Base-by-base conservation (phyloP, 257 asterid species). In the Leonotis leonurus region DNA sequence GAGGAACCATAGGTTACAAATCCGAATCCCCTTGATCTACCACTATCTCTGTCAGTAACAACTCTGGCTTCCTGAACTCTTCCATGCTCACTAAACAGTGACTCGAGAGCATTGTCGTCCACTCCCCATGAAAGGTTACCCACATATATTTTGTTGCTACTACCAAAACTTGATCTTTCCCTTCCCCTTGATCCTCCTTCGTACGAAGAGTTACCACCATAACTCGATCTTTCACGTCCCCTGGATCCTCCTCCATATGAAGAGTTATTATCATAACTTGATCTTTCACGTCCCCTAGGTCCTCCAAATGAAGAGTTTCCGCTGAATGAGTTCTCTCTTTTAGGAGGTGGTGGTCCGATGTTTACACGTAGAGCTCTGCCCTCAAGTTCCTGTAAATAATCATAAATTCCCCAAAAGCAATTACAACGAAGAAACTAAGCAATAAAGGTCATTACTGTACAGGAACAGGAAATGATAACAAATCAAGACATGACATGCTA, bases 91-190 rank as follows among this genome's bases (percentile, higher is more conserved):
- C 91, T 76, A 61, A 85, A 90, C 79, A 90, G 60, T 43, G 74
- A 68, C 73, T 77, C 89, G 0, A 88, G 95, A 29, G 90, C 83
- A 18, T 6, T 21, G 58, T 80, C 60, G 64, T 90, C 96, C 24
- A 88, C 98, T 8, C 81, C 87, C 95, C 96, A 90, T 24, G 94
- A 65, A 40, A 88, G 95, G 78, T 90, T 90, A 65, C 95, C 95
- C 25, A 88, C 94, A 24, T 83, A 77, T n/a, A 88, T 68, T 44
- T 79, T 79, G 71, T 85, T 83, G 35, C 70, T 0, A 60, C 58
- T 70, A 65, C 64, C 77, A 8, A 36, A 52, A 51, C 65, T 62
- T 3, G 69, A 64, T 59, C 83, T 77, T 40, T 69, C 88, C 54
- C 78, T n/a, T 6, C 83, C 85, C 50, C 80, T 65, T n/a, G 60